Base-by-base conservation (phyloP, 1,284 basidiomycete genomes). In the Papiliotrema terrestris region DNA sequence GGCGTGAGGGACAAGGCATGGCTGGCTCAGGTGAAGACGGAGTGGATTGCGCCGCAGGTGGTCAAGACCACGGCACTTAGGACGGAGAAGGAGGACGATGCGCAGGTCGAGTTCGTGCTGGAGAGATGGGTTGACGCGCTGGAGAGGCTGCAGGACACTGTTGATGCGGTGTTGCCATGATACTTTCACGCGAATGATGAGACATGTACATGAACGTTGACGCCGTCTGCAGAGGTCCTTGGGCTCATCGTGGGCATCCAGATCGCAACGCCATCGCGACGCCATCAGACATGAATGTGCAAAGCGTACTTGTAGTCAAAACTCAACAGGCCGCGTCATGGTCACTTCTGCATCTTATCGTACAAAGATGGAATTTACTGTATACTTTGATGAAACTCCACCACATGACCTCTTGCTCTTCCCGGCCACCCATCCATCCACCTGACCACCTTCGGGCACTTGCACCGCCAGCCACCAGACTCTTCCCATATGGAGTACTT, bases 91-190 rank as follows among this genome's bases (percentile, higher is more conserved):
- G 17, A 15, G n/a, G 26, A 15, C 1, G 48, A 42, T 20, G 42
- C 23, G 14, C 37, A 48, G 37, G 49, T 47, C 6, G 51, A 49
- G 15, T 57, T 54, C 36, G 42, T 51, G 20, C 25, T 54, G 51
- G 45, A 35, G 13, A 38, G 52, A 29, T 54, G 47, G 52, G 19
- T 22, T 36, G 55, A 57, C 48, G 52, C 47, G 20, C 14, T 54
- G 48, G 47, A 42, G 37, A 50, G 56, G 36, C 25, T 56, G 11
- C 13, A 43, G 11, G 54, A 56, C 13, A 15, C n/a, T 29, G 37
- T 48, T 9, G 17, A 8, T 4, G 8, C 17, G 36, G 15, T 25
- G 11, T 47, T 39, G 17, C 4, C 19, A 5, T 22, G 19, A 22
- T 20, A 17, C 19, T 6, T 23, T 9, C 9, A 20, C 13, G 14